Evolutionary conservation across 2,329 filamentous ascomycete species (phyloP).

Genomic region (Coniochaeta sp.): DNA sequence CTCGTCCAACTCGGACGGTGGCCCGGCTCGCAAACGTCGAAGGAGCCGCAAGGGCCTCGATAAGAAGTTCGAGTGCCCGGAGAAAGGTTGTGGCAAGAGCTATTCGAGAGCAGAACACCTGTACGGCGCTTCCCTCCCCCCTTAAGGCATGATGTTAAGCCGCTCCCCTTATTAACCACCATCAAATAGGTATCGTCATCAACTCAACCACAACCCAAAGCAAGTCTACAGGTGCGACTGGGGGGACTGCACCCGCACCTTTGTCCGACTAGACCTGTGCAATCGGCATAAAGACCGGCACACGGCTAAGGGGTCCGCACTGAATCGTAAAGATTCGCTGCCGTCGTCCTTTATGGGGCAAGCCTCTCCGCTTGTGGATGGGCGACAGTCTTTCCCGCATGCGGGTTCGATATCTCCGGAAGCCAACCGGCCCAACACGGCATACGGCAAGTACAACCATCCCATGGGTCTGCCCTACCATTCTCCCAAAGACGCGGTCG

Average conservation of each 20-base stretch:
- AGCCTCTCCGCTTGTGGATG: slow-evolving; percentile 32
- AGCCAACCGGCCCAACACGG: slow-evolving; percentile 33
- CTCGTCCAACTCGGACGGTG: slow-evolving; percentile 47
- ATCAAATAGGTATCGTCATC: slow-evolving; percentile 64
- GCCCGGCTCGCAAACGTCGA: slow-evolving; percentile 52
- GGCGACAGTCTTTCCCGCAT: slow-evolving; percentile 30
- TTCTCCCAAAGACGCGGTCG: slow-evolving; percentile 34
- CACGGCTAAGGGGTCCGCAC: slow-evolving; percentile 68
- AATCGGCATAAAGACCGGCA: slow-evolving; percentile 78
- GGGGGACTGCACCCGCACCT: slow-evolving; percentile 80
- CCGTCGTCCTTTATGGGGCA: slow-evolving; percentile 32
- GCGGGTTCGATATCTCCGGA: slow-evolving; percentile 40
- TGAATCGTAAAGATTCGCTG: slow-evolving; percentile 66
- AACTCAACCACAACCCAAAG: slow-evolving; percentile 92
- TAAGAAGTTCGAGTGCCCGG: slow-evolving; percentile 77
- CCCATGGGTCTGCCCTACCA: slow-evolving; percentile 31
- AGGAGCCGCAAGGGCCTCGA: slow-evolving; percentile 72
- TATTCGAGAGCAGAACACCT: slow-evolving; percentile 96
- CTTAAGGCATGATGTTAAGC: not conserved
- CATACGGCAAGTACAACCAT: slow-evolving; percentile 32
- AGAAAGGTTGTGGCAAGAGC: slow-evolving; percentile 86
- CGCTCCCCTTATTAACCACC: not conserved
- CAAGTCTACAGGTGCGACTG: slow-evolving; percentile 93
- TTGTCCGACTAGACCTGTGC: slow-evolving; percentile 89
- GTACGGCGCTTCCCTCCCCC: slow-evolving; percentile 39